Conservation (phyloP, 2,329 filamentous ascomycete species). For the Tolypocladium ovalisporum region DNA sequence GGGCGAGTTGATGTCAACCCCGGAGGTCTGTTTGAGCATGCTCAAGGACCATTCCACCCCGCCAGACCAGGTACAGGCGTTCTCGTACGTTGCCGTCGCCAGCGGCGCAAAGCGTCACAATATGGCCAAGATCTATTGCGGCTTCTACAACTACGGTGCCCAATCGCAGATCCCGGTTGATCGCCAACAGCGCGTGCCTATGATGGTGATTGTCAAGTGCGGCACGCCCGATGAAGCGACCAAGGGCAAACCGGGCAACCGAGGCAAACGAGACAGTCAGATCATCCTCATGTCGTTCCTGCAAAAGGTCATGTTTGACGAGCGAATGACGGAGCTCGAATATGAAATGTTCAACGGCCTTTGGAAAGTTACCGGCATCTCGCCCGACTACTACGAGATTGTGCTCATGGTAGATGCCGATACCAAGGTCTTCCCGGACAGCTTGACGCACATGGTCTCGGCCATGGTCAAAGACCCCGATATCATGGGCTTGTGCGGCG, state of each 20-base stretch:
- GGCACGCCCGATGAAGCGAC: conserved; percentile 79
- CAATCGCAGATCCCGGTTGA: conserved; percentile 69
- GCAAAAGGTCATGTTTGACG: conserved; percentile 99
- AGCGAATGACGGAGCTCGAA: conserved; percentile 98
- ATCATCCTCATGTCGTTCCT: conserved; percentile 99
- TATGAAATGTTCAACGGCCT: conserved; percentile 99
- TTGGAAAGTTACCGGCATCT: conserved; percentile 98
- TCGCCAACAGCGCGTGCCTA: conserved; percentile 92
- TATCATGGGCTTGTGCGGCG: conserved; percentile 97
- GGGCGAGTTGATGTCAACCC: conserved; percentile 76
- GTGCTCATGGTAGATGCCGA: conserved; percentile 99
- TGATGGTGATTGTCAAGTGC: conserved; percentile 94
- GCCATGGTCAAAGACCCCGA: conserved; percentile 99
- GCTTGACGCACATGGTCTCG: conserved; percentile 95
- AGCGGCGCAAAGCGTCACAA: conserved; percentile 97
- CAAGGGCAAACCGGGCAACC: conserved; percentile 84
- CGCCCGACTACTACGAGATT: conserved; percentile 94
- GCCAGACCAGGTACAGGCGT: conserved; percentile 74
- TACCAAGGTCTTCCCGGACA: conserved; percentile 98
- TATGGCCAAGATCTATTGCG: conserved; percentile 97
- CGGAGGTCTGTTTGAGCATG: conserved; percentile 85
- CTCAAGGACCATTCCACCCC: conserved; percentile 81
- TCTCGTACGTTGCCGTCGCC: conserved; percentile 93
- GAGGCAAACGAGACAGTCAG: conserved; percentile 97
- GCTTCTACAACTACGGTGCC: conserved; percentile 92